phyloP scores from a whole-genome alignment of 179 eudicot species.

The Beta corolliflora region DNA sequence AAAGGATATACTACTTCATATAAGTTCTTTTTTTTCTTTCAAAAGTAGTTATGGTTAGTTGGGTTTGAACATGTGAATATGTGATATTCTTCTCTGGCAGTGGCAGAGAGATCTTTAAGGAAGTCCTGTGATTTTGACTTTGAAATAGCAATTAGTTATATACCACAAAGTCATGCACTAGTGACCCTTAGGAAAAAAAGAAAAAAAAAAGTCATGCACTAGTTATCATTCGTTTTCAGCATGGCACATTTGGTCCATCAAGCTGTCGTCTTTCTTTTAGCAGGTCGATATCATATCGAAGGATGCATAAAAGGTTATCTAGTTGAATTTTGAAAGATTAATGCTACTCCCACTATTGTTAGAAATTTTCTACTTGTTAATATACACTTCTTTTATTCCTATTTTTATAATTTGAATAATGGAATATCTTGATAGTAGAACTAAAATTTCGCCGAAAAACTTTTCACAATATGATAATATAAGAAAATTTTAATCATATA shows the following conservation, averaged over 20 bases:
- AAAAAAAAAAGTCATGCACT: background rate
- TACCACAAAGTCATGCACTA: constrained; percentile 1
- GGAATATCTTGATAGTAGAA: no score
- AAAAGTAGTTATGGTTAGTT: background rate
- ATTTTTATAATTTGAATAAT: no score
- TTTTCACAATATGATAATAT: no score
- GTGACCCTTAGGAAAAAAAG: background rate
- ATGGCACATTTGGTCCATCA: constrained; percentile 11
- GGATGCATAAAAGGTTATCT: background rate
- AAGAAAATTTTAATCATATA: no score
- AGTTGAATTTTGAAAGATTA: background rate
- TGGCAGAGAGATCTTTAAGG: background rate
- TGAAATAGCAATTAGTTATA: background rate
- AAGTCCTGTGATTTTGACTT: constrained; percentile 3
- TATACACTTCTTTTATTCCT: no score
- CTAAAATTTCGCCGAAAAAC: no score
- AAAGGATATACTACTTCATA: no score
- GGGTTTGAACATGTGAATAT: background rate
- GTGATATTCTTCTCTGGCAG: constrained; percentile 10
- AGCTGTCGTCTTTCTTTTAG: constrained; percentile 1
- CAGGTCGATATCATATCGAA: constrained; percentile 5
- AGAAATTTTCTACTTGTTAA: no score
- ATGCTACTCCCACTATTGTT: no score
- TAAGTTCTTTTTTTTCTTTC: no score
- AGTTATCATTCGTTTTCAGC: background rate